These are phyloP conservation scores for Pholiota adiposa DNA, from an alignment of 1,284 basidiomycete genomes.

Conservation along the genomic window DNA sequence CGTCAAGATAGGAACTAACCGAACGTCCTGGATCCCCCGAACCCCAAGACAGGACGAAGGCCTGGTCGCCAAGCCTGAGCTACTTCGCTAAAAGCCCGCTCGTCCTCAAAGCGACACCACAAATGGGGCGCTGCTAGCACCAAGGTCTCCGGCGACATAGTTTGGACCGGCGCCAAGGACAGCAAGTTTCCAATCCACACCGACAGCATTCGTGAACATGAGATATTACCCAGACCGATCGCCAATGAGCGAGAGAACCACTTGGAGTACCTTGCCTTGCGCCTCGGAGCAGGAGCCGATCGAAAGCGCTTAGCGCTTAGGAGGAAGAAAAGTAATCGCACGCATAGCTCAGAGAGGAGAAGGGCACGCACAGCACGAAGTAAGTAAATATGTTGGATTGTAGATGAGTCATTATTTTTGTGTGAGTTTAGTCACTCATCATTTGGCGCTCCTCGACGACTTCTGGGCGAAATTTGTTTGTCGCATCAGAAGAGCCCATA, in stretches of 20 bases:
- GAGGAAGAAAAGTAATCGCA: neutral
- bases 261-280: constrained; percentile 3
- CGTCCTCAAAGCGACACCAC: constrained; percentile 20
- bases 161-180: too few relatives aligned
- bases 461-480: too few relatives aligned
- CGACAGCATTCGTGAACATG: neutral
- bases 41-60: too few relatives aligned
- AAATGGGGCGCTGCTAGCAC: constrained; percentile 21
- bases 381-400: neutral
- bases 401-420: too few relatives aligned
- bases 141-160: too few relatives aligned
- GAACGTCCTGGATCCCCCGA: constrained; percentile 37
- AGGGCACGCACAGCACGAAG: neutral
- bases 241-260: constrained; percentile 7
- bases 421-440: too few relatives aligned
- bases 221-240: constrained; percentile 7
- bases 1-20: too few relatives aligned
- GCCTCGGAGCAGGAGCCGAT: neutral
- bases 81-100: constrained; percentile 30
- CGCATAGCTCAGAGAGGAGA: neutral
- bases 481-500: too few relatives aligned
- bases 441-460: too few relatives aligned
- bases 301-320: too few relatives aligned
- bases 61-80: constrained; percentile 18
- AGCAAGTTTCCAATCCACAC: neutral